Conservation (phyloP, 75 land plant species). For the Larix kaempferi region DNA sequence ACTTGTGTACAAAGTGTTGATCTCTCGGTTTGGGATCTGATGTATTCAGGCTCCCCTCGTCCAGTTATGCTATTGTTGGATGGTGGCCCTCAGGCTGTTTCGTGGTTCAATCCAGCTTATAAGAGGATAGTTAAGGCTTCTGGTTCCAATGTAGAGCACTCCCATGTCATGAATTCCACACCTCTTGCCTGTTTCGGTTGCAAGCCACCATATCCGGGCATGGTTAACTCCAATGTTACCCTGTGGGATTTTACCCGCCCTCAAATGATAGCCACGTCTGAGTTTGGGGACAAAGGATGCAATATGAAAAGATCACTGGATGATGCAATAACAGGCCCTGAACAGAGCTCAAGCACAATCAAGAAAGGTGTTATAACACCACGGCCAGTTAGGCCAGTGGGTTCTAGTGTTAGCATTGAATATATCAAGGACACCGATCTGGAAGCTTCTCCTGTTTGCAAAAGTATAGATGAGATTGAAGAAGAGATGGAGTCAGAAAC, state of each 20-base stretch:
- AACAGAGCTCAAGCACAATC: background rate
- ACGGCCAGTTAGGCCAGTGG: conserved; percentile 68
- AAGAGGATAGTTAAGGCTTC: background rate
- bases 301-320: background rate
- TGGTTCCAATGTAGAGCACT: background rate
- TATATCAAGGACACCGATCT: conserved; percentile 17
- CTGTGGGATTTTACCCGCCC: conserved; percentile 33
- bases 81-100: background rate
- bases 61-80: conserved; percentile 3
- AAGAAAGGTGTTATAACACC: conserved; percentile 45
- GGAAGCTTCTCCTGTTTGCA: conserved; percentile 11
- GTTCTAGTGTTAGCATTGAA: conserved; percentile 62
- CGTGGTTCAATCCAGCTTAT: conserved; percentile 14
- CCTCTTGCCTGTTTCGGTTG: background rate
- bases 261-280: background rate
- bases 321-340: background rate
- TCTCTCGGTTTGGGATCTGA: background rate
- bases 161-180: background rate
- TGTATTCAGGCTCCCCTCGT: background rate
- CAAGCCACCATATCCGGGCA: background rate
- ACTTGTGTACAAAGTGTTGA: background rate
- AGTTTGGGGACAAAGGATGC: background rate
- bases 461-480: conserved; percentile 58
- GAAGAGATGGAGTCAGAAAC: conserved; percentile 59
- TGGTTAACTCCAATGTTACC: conserved; percentile 10